Conservation (phyloP, 1,284 basidiomycete species). For the Gomphus bonarii region DNA sequence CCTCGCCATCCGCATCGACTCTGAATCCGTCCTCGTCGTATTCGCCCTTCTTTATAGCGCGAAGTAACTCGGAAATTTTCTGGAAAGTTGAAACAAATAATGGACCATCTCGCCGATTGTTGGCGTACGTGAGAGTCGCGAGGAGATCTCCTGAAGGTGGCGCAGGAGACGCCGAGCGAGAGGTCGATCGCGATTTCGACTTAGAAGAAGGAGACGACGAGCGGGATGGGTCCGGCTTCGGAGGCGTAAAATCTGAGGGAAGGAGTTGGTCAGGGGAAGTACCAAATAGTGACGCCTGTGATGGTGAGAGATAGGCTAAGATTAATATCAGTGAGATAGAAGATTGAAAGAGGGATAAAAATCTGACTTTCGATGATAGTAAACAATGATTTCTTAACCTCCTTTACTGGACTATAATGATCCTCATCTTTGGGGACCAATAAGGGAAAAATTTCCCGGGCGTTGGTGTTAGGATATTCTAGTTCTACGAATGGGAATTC, state of each 20-base stretch:
- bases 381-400: slow-evolving; percentile 54
- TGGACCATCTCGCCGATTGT: slow-evolving; percentile 53
- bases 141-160: slow-evolving; percentile 35
- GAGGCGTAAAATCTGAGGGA: slow-evolving; percentile 14
- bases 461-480: slow-evolving; percentile 60
- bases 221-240: slow-evolving; percentile 11
- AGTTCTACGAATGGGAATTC: slow-evolving; percentile 50
- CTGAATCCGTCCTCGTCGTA: slow-evolving; percentile 5
- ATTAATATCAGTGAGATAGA: slow-evolving; percentile 14
- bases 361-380: slow-evolving; percentile 56
- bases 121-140: slow-evolving; percentile 50
- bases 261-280: slow-evolving; percentile 43
- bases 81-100: slow-evolving; percentile 52
- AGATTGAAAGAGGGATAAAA: not conserved
- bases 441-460: slow-evolving; percentile 33
- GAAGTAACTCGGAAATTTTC: slow-evolving; percentile 47
- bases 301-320: slow-evolving; percentile 56
- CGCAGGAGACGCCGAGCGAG: slow-evolving; percentile 16
- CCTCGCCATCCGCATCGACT: slow-evolving; percentile 25
- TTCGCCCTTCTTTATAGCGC: slow-evolving; percentile 30
- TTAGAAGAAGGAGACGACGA: slow-evolving; percentile 20
- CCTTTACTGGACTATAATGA: slow-evolving; percentile 70
- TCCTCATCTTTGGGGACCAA: slow-evolving; percentile 58
- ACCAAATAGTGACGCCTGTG: slow-evolving; percentile 54
- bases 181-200: slow-evolving; percentile 22